Evolutionary conservation across 1,284 basidiomycete species (phyloP).

Genomic region (Moniliella sp.): DNA sequence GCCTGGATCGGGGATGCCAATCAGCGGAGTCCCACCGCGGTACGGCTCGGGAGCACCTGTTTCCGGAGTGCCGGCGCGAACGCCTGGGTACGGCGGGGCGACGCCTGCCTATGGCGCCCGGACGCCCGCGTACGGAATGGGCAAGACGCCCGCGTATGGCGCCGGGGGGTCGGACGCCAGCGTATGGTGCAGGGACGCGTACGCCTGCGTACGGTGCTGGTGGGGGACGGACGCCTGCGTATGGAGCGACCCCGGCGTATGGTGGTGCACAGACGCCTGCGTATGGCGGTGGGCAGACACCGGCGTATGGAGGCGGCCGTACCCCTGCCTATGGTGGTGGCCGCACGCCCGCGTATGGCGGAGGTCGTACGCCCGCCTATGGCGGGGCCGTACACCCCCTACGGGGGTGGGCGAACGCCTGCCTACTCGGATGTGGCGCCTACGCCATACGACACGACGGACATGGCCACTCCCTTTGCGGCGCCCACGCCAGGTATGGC

Average conservation of each 20-base stretch:
- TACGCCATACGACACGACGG: background rate
- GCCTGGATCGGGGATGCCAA: background rate
- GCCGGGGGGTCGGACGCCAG: background rate
- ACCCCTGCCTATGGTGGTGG: constrained; percentile 3
- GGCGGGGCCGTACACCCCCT: constrained; percentile 8
- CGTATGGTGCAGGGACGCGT: background rate
- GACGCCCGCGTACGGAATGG: background rate
- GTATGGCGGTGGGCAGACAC: constrained; percentile 7
- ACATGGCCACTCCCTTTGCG: background rate
- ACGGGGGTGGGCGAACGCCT: constrained; percentile 14
- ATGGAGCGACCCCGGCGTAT: background rate
- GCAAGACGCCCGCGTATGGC: background rate
- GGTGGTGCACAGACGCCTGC: background rate
- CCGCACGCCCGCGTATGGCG: constrained; percentile 1
- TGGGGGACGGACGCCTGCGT: background rate
- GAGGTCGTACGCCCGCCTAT: constrained; percentile 1
- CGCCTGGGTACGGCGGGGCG: background rate
- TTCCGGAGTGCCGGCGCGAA: background rate
- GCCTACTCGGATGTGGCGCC: constrained; percentile 1
- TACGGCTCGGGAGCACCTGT: background rate
- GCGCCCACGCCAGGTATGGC: constrained; percentile 1
- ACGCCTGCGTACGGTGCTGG: background rate
- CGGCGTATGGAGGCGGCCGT: constrained; percentile 5
- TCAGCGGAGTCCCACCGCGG: background rate
- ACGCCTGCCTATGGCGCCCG: constrained; percentile 6